phyloP scores from a whole-genome alignment of 148 eudicot species.

The Oxyria digyna region DNA sequence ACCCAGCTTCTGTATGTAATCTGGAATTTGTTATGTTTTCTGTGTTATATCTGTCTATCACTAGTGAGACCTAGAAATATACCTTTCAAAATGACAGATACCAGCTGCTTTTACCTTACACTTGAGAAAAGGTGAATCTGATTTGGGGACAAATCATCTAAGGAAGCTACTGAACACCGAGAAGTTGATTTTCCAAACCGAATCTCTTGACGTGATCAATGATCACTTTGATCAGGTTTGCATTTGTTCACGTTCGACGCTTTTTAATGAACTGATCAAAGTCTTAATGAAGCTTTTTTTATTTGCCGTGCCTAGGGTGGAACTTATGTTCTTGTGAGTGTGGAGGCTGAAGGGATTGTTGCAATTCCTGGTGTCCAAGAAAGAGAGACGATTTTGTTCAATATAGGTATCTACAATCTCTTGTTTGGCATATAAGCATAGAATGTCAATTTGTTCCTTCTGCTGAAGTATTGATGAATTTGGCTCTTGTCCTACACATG shows the following conservation, averaged over 20 bases:
- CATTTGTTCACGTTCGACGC: background rate
- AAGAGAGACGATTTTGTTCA: conserved; percentile 50
- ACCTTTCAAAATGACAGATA: conserved; percentile 31
- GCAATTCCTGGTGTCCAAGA: conserved; percentile 60
- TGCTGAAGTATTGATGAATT: background rate
- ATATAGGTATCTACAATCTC: conserved; percentile 46
- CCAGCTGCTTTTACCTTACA: conserved; percentile 66
- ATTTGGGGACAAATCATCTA: conserved; percentile 29
- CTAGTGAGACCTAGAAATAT: conserved; percentile 1
- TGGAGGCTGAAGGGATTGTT: conserved; percentile 81
- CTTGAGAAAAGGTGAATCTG: conserved; percentile 38
- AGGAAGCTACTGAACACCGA: conserved; percentile 79
- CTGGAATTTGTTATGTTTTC: background rate
- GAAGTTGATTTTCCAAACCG: conserved; percentile 69
- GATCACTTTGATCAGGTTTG: conserved; percentile 43
- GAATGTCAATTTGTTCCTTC: no score
- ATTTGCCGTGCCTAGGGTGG: conserved; percentile 28
- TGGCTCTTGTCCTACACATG: background rate
- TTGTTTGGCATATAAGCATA: background rate
- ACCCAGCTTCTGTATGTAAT: conserved; percentile 86
- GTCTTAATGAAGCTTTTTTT: background rate
- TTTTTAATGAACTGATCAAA: background rate
- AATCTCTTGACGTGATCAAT: conserved; percentile 20
- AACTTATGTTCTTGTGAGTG: conserved; percentile 47
- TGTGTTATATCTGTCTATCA: background rate